These are phyloP conservation scores for Sugiyamaella lignohabitans DNA, from an alignment of 805 yeast species.

Conservation along the genomic window DNA sequence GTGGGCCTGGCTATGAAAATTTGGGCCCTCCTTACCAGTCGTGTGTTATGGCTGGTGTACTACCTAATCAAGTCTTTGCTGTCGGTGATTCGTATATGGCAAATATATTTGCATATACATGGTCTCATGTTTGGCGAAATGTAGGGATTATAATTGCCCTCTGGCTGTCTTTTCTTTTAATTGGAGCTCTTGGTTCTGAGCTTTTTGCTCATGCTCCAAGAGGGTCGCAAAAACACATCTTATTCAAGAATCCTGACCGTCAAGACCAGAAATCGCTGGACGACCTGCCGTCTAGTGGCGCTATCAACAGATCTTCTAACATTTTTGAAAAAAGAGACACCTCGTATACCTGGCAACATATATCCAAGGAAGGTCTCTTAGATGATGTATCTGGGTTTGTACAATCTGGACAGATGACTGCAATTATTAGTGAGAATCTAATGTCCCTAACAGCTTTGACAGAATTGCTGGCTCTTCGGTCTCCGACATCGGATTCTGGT, in stretches of 20 bases:
- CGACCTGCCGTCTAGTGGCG: background rate
- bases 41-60: conserved; percentile 58
- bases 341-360: background rate
- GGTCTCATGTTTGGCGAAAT: conserved; percentile 71
- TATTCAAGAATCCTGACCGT: background rate
- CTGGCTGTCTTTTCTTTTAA: conserved; percentile 33
- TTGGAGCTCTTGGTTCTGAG: conserved; percentile 31
- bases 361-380: background rate
- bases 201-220: conserved; percentile 27
- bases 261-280: too few species aligned
- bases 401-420: conserved; percentile 73
- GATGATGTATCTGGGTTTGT: conserved; percentile 47
- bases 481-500: conserved; percentile 62
- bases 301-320: background rate
- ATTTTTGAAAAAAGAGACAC: background rate
- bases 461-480: conserved; percentile 64
- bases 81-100: conserved; percentile 54
- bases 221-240: background rate
- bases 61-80: conserved; percentile 46
- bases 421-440: conserved; percentile 80
- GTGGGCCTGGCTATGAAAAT: conserved; percentile 47
- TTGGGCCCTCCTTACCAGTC: conserved; percentile 37
- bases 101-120: conserved; percentile 44
- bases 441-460: conserved; percentile 77
- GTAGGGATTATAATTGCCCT: conserved; percentile 59